Evolutionary conservation across 2,329 filamentous ascomycete species (phyloP), one percentile per base, ranked within the genome.

Genomic region (Sporothrix pallida): DNA sequence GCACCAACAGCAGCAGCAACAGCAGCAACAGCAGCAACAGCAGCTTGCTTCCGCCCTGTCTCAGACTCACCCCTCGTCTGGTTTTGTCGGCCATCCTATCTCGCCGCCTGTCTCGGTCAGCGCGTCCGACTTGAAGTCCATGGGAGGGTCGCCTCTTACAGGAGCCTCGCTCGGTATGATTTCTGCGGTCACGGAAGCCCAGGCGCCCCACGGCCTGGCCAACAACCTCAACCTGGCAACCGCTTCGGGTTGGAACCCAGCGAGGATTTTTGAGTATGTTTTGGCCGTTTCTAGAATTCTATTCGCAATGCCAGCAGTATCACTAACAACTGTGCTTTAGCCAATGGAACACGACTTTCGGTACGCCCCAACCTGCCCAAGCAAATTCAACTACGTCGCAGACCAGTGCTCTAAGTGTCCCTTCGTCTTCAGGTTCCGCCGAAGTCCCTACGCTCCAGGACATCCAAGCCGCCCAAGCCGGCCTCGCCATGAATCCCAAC

Each of bases 311-410:
- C 9, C 31, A 3, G 26, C 13, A n/a, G 17, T 3, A n/a, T 13
- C 42, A 7, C 31, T 56, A 10, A 42, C 70, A 20, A 52, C 20
- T n/a, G 1, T 9, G 2, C n/a, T 13, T 23, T 48, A 97, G 95
- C 82, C 94, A 97, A 86, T 98, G 95, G 95, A 95, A 97, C 82
- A 91, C 92, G 80, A 95, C 95, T 77, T 98, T 98, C 84, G 93
- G 94, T 86, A 93, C 91, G 82, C 90, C 89, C 74, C 83, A 84
- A 77, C 82, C 83, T 78, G 84, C 86, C 78, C 81, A 83, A 76
- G 81, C 81, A 75, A 79, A 79, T 73, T 81, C 84, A 74, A 80
- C 83, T 78, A 82, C 81, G 77, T 80, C 84, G 77, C 84, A 86
- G 79, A 81, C 83, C 80, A 85, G 81, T 80, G 82, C 84, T 83